Evolutionary conservation across 73 alveolate genomes (phyloP).

Genomic region (Paraurostyla sp.): DNA sequence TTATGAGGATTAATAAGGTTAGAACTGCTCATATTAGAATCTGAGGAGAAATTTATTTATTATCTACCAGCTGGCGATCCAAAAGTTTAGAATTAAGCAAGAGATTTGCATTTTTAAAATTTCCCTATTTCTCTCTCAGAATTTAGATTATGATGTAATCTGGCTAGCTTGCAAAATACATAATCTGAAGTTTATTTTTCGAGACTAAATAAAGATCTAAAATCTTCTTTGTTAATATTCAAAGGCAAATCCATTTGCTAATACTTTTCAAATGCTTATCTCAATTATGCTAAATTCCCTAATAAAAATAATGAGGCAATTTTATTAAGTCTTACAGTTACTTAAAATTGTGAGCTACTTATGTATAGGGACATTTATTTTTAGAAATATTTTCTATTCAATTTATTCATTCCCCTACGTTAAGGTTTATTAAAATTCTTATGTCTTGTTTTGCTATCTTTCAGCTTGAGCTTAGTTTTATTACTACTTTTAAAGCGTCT

Average conservation of each 20-base stretch:
- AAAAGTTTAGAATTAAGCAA: constrained; percentile 23
- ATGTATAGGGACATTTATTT: constrained; percentile 32
- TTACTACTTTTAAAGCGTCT: too few species aligned
- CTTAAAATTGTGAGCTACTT: constrained; percentile 16
- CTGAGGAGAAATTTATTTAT: not conserved
- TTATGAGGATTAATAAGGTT: constrained; percentile 24
- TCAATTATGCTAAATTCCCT: constrained; percentile 32
- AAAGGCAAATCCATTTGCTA: not conserved
- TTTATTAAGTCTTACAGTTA: not conserved
- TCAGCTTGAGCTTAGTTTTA: too few species aligned
- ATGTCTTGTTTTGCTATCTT: not conserved
- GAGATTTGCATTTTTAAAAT: constrained; percentile 25
- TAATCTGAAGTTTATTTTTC: constrained; percentile 55
- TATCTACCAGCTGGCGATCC: not conserved
- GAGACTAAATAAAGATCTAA: constrained; percentile 5
- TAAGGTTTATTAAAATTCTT: not conserved
- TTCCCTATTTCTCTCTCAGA: constrained; percentile 6
- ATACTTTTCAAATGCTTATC: constrained; percentile 44
- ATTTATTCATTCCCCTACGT: not conserved
- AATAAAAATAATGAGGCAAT: not conserved
- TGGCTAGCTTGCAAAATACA: constrained; percentile 56
- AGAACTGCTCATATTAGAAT: not conserved
- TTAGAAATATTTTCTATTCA: not conserved
- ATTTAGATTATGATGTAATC: constrained; percentile 6
- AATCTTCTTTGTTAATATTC: constrained; percentile 45